These are phyloP conservation scores for Pyrus hybrid DNA, from an alignment of 331 rosid genomes.

Conservation along the genomic window DNA sequence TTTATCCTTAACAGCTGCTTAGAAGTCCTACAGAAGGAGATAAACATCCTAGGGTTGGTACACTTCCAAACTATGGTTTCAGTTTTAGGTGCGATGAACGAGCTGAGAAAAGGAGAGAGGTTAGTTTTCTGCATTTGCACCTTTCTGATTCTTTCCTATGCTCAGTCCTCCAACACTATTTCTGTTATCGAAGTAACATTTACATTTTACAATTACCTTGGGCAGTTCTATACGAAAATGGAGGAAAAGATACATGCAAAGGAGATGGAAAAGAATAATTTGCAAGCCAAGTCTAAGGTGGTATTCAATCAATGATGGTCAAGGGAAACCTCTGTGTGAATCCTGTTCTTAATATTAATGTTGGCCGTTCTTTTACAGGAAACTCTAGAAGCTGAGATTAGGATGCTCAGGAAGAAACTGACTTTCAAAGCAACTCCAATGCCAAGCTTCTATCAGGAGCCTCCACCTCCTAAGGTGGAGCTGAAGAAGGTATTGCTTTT, in stretches of 20 bases:
- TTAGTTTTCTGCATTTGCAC: slow-evolving; percentile 13
- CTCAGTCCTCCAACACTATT: slow-evolving; percentile 4
- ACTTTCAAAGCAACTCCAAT: slow-evolving; percentile 94
- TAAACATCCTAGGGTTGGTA: slow-evolving; percentile 50
- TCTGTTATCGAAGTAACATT: neutral
- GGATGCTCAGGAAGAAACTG: slow-evolving; percentile 77
- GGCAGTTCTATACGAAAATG: slow-evolving; percentile 88
- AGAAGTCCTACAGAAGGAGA: slow-evolving; percentile 68
- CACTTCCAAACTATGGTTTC: slow-evolving; percentile 88
- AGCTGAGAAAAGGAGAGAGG: slow-evolving; percentile 94
- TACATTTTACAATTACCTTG: slow-evolving; percentile 19
- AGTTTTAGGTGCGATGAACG: slow-evolving; percentile 93
- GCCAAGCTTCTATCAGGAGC: slow-evolving; percentile 99
- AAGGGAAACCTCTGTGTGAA: neutral
- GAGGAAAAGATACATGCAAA: slow-evolving; percentile 99
- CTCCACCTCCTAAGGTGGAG: slow-evolving; percentile 90
- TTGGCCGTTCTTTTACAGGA: slow-evolving; percentile 44
- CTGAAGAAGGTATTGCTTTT: slow-evolving; percentile 64
- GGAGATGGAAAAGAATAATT: slow-evolving; percentile 74
- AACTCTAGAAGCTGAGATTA: slow-evolving; percentile 92
- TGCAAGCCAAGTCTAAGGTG: slow-evolving; percentile 96
- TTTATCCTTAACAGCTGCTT: slow-evolving; percentile 43
- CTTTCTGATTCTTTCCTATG: slow-evolving; percentile 2
- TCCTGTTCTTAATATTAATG: slow-evolving; percentile 11
- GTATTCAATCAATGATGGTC: slow-evolving; percentile 15